Percentiles rank a stretch among this genome's conserved stretches.
phyloP scores from a whole-genome alignment of 441 rosid species.

The Erodium moschatum region DNA sequence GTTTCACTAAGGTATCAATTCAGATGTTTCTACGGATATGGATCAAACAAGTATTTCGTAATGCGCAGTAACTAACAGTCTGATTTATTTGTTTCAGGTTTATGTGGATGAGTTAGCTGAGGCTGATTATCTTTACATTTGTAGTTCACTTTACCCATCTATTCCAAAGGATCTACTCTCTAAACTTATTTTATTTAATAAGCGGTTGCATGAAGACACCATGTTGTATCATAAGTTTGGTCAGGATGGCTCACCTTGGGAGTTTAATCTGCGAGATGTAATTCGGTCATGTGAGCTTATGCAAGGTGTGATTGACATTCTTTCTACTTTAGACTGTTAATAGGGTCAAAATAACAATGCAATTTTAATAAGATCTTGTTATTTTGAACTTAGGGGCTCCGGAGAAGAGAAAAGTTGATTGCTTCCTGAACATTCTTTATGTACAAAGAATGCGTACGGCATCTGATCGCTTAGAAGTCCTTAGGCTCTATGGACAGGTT shows the following conservation, averaged over 20 bases:
- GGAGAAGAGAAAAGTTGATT: conserved; percentile 30
- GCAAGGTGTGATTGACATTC: conserved; percentile 42
- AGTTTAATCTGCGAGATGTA: conserved; percentile 95
- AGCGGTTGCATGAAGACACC: conserved; percentile 70
- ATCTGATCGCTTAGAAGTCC: conserved; percentile 71
- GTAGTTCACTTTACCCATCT: conserved; percentile 71
- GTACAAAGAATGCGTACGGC: conserved; percentile 94
- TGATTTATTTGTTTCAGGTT: conserved; percentile 47
- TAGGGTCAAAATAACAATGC: background rate
- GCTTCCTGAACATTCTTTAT: conserved; percentile 72
- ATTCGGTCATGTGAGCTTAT: conserved; percentile 80
- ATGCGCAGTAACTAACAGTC: conserved; percentile 9
- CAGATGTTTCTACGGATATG: background rate
- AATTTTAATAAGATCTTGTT: conserved; percentile 11
- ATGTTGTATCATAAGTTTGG: conserved; percentile 68
- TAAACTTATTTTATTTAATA: conserved; percentile 70
- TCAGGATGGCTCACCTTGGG: conserved; percentile 98
- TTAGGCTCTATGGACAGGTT: conserved; percentile 57
- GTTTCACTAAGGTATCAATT: conserved; percentile 69
- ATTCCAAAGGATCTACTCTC: conserved; percentile 58
- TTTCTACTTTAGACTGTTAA: conserved; percentile 1
- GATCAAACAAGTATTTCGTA: background rate
- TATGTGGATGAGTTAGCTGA: conserved; percentile 86
- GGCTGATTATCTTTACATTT: conserved; percentile 77
- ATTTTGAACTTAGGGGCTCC: conserved; percentile 33